Evolutionary conservation across 2,329 filamentous ascomycete genomes (phyloP), one percentile per base, ranked within the genome.

Genomic region (Grosmannia serpens): DNA sequence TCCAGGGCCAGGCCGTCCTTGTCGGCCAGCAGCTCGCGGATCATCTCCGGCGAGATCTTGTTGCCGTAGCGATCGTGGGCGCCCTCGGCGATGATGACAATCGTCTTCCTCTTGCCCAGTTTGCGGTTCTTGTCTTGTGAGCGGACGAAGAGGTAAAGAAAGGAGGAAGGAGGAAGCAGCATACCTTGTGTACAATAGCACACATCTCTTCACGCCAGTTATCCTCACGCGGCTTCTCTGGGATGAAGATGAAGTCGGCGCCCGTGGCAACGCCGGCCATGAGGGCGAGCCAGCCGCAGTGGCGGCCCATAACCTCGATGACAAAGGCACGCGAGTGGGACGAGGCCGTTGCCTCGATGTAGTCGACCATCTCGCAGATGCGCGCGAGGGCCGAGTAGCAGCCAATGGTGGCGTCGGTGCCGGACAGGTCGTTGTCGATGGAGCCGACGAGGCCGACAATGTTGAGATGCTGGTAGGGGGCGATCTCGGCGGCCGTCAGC

Each of bases 371-470:
- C 70, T 96, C 88, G 74, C 92, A 97, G 66, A 99, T 96, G 60
- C 92, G 86, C 53, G 88, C 85, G 58, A 99, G 82, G 27, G 94
- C 94, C 50, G 91, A 96, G 76, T 96, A 97, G 71, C 89, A 95
- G 58, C 94, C 94, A 70, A 99, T 96, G 35, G 94, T 99, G 60
- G 94, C 92, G 72, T 99, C 94, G 15, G 94, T 99, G 63, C 90
- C 90, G 55, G 91, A 95, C 74, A 99, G 87, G 70, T 99, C 94
- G 70, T 99, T 99, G 79, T 99, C 94, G 69, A 99, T 99, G 57
- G 91, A 96, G 59, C 94, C 94, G 31, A 99, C 94, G 56, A 97
- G 78, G 53, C 94, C 94, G 57, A 97, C 92, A 65, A 99, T 96
- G 74, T 97, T 99, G 68, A 99, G 82, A 65, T 95, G 85, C 67